Evolutionary conservation across 305 asterid genomes (phyloP), one percentile per base, ranked within the genome.

Genomic region (Solanum hybrid): DNA sequence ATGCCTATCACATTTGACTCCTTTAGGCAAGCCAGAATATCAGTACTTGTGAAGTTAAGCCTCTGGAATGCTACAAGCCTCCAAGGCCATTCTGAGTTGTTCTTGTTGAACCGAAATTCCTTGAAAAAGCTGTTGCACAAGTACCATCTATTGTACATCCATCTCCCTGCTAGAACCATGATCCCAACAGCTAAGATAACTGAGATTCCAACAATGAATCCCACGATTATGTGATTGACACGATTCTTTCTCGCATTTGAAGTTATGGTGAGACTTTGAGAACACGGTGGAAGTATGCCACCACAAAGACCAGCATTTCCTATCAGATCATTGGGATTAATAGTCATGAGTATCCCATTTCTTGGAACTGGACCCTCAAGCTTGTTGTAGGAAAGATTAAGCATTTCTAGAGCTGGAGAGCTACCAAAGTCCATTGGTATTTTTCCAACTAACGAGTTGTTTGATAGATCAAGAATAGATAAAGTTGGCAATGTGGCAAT

Each of bases 301-400:
- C 97, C 98, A 86, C 98, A 96, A 31, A 95, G 94, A 24, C 97
- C 97, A 12, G 93, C 86, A 86, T 96, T 95, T 26, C 99, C 99
- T 5, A 81, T 76, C 10, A 96, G 96, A 60, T 95, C 95, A 60
- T 90, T 90, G 10, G 96, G 94, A 37, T 94, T 93, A 75, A 95
- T 94, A 46, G 97, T 93, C 89, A 79, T 88, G 88, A 95, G 88
- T 76, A 95, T 93, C 7, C 97, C 97, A 64, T 84, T 93, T 81
- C 89, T 91, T 22, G 99, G 99, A 79, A 96, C 93, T 26, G 95
- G 96, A 51, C 99, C 99, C 89, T 76, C 93, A 75, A 96, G 97
- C 75, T 92, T 92, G 69, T 96, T 95, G 90, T 94, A 92, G 1
- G 99, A 95, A 37, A 96, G 35, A 79, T 96, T 95, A 34, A 96